Evolutionary conservation across 2,329 filamentous ascomycete species (phyloP).

Genomic region (Cadophora gregata): DNA sequence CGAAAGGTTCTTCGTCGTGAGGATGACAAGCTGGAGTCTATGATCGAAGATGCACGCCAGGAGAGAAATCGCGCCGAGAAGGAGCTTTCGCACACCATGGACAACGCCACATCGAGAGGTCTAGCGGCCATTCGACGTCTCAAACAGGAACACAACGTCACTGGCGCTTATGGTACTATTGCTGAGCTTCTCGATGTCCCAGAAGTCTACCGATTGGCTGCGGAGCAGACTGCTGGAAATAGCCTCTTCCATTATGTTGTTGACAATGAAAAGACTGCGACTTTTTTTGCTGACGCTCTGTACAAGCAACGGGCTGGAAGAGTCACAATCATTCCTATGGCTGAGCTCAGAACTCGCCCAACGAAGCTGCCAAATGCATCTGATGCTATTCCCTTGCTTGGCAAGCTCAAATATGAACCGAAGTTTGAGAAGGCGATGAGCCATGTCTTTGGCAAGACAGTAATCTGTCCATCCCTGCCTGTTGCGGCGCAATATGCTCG

Average conservation of each 20-base stretch:
- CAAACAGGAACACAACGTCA: slow-evolving; percentile 78
- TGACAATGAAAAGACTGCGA: slow-evolving; percentile 87
- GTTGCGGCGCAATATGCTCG: slow-evolving; percentile 90
- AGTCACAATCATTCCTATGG: slow-evolving; percentile 93
- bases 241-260: slow-evolving; percentile 97
- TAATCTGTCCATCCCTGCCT: slow-evolving; percentile 89
- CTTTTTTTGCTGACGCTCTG: slow-evolving; percentile 78
- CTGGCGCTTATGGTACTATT: slow-evolving; percentile 89
- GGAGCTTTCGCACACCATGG: slow-evolving; percentile 83
- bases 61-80: slow-evolving; percentile 81
- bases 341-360: slow-evolving; percentile 73
- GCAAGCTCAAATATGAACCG: slow-evolving; percentile 80
- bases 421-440: slow-evolving; percentile 85
- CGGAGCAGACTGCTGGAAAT: slow-evolving; percentile 90
- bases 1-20: slow-evolving; percentile 87
- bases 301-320: slow-evolving; percentile 82
- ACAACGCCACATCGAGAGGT: slow-evolving; percentile 84
- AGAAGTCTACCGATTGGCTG: slow-evolving; percentile 84
- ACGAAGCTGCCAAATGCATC: slow-evolving; percentile 82
- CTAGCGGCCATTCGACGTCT: slow-evolving; percentile 85
- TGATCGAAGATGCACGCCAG: slow-evolving; percentile 75
- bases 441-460: slow-evolving; percentile 94
- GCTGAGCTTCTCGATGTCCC: slow-evolving; percentile 90
- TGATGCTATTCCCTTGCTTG: slow-evolving; percentile 86
- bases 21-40: slow-evolving; percentile 82